Evolutionary conservation across 1,284 basidiomycete species (phyloP).

Genomic region (Ceratobasidium sp.): DNA sequence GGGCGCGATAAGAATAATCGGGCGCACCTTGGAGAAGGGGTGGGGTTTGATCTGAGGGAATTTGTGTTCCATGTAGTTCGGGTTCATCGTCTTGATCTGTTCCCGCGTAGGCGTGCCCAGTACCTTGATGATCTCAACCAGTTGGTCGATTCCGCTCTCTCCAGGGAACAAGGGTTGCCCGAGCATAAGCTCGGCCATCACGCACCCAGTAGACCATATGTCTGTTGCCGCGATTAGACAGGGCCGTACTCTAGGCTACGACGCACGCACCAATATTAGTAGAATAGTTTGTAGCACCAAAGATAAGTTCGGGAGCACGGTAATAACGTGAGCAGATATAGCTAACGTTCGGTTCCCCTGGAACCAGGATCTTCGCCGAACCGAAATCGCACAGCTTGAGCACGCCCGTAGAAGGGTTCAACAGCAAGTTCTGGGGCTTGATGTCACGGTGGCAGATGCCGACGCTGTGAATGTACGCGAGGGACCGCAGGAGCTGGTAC

Average conservation of each 20-base stretch:
- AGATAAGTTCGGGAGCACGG: conserved; percentile 98
- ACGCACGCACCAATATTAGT: conserved; percentile 89
- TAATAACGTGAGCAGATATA: conserved; percentile 99
- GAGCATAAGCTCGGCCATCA: conserved; percentile 99
- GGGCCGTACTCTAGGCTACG: conserved; percentile 48
- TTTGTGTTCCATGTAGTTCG: conserved; percentile 99
- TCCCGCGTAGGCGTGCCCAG: conserved; percentile 97
- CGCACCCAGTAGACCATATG: conserved; percentile 99
- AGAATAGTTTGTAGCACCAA: conserved; percentile 99
- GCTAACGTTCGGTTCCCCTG: conserved; percentile 98
- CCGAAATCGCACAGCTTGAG: conserved; percentile 99
- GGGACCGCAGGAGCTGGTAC: conserved; percentile 96
- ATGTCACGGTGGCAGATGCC: conserved; percentile 99
- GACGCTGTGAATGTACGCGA: conserved; percentile 98
- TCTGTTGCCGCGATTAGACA: conserved; percentile 54
- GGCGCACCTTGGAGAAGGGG: conserved; percentile 86
- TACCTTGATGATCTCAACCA: conserved; percentile 99
- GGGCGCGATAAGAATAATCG: not conserved
- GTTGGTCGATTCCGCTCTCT: conserved; percentile 99
- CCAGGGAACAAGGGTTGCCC: conserved; percentile 99
- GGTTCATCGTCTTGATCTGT: conserved; percentile 99
- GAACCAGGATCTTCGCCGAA: conserved; percentile 96
- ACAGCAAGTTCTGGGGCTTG: conserved; percentile 97
- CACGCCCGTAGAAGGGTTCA: conserved; percentile 95
- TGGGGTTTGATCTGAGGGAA: conserved; percentile 99